These are phyloP conservation scores for Solanum medicagineum DNA, from an alignment of 257 asterid species.

Conservation along the genomic window DNA sequence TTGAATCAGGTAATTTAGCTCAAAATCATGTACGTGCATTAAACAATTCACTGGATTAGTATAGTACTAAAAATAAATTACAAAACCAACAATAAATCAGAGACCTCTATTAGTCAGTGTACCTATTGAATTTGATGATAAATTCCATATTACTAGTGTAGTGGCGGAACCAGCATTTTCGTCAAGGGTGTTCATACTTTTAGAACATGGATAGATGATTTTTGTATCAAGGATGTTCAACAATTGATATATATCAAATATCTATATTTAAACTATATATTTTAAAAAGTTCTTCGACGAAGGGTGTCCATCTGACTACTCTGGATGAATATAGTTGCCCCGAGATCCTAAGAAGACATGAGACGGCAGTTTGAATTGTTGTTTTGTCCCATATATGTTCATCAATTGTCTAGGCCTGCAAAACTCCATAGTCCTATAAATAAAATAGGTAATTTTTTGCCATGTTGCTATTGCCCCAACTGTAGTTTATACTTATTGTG, in stretches of 20 bases:
- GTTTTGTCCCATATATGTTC: not conserved
- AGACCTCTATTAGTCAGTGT: not conserved
- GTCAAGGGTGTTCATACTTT: too few relatives aligned
- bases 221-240: too few relatives aligned
- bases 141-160: not conserved
- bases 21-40: not conserved
- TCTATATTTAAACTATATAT: too few relatives aligned
- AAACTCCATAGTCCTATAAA: not conserved
- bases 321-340: too few relatives aligned
- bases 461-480: not conserved
- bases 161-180: not conserved
- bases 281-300: too few relatives aligned
- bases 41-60: not conserved
- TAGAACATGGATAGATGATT: too few relatives aligned
- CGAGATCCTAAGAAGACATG: not conserved
- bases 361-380: not conserved
- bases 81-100: not conserved
- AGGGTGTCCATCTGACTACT: fast-evolving
- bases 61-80: not conserved
- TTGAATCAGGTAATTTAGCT: not conserved
- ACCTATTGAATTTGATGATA: too few relatives aligned
- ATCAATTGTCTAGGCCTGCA: not conserved
- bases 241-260: too few relatives aligned
- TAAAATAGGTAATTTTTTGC: not conserved
- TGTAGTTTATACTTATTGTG: not conserved